A percentile compares a stretch with the other conserved stretches of the same genome.
Conservation (phyloP, 441 rosid species). For the Euphorbia celastroides region DNA sequence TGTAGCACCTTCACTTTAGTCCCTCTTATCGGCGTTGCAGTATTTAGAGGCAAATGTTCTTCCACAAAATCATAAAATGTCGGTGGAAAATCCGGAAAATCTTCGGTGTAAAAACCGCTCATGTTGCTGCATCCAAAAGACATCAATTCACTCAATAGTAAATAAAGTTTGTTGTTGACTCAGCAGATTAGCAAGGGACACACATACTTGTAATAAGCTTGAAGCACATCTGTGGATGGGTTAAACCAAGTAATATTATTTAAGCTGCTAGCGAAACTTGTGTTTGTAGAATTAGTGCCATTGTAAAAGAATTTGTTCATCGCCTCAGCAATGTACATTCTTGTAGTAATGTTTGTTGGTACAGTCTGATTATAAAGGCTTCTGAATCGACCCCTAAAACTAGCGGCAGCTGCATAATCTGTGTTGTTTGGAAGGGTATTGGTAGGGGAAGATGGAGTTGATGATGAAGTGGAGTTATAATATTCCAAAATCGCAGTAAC, state of each 20-base stretch:
- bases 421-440: constrained; percentile 1
- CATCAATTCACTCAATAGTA: neutral
- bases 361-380: constrained; percentile 4
- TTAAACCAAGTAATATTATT: neutral
- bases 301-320: neutral
- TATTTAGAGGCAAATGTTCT: neutral
- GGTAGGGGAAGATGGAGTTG: neutral
- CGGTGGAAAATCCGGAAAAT: constrained; percentile 1
- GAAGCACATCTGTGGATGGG: neutral
- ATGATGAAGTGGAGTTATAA: neutral
- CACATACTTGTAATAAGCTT: constrained; percentile 2
- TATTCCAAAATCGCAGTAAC: constrained; percentile 6
- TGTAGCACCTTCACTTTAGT: constrained; percentile 1
- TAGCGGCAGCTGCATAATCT: neutral
- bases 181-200: neutral
- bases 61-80: constrained; percentile 1
- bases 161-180: too few relatives aligned
- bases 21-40: neutral
- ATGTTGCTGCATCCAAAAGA: neutral
- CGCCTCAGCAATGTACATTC: constrained; percentile 1
- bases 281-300: neutral
- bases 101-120: constrained; percentile 1
- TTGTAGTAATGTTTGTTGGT: constrained; percentile 6
- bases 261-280: neutral
- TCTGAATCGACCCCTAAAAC: neutral